Base-by-base conservation (phyloP, 257 asterid genomes). In the Przewalskia tangutica region DNA sequence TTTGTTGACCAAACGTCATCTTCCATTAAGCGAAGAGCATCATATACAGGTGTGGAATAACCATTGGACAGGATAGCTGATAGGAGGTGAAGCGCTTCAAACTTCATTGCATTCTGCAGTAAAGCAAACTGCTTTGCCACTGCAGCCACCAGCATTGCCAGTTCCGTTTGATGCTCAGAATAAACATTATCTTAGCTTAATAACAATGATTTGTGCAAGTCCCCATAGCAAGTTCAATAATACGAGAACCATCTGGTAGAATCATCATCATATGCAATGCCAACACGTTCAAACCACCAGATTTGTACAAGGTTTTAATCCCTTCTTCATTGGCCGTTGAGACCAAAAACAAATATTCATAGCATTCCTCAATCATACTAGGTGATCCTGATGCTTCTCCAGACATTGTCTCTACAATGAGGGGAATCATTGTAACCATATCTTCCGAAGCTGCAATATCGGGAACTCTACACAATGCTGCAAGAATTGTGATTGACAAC, bases 71-170 rank as follows among this genome's bases (percentile, higher is more conserved):
- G 84, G 82, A 93, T 89, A 64, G 89, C 82, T 11, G 93, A 90
- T 82, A 95, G 92, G 55, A 93, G 88, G 85, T 92, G 94, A 83
- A 95, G 98, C 2, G 92, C 93, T 85, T 92, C 97, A 86, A 95
- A 95, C 84, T 95, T 95, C 87, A 92, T 81, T 56, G 94, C 92
- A 82, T 85, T 89, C 73, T 95, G 98, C 66, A 92, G 85, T 83
- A 87, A 88, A 58, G 94, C 94, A 91, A 95, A 95, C 70, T 89
- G 93, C 85, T 86, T 89, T 14, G 98, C 90, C 66, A 84, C 83
- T 81, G 86, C 90, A 85, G 88, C 91, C 83, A 93, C 98, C 95
- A 92, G 83, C 81, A 82, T 82, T 81, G 98, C 89, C 83, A 95
- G 87, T 79, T 95, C 98, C 2, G 82, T 55, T 38, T 91, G 86